Percentiles rank a stretch among this genome's conserved stretches.
These are phyloP conservation scores for Botryotinia globosa DNA, from an alignment of 2,329 filamentous ascomycete genomes.

Conservation along the genomic window DNA sequence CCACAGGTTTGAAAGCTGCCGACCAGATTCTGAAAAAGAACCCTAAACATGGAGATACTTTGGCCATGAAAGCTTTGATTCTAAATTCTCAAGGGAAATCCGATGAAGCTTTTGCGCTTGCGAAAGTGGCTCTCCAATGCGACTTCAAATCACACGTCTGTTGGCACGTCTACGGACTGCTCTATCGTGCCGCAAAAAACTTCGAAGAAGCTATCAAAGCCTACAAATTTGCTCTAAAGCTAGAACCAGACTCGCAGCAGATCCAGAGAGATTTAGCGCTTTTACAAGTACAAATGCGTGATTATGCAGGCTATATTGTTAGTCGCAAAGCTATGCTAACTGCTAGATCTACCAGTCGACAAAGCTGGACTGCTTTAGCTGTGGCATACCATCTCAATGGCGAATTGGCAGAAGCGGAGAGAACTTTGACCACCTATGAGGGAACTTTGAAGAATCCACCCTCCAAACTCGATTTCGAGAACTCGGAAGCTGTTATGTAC, in stretches of 20 bases:
- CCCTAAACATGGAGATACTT: conserved; percentile 94
- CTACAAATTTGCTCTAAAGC: conserved; percentile 89
- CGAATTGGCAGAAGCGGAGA: conserved; percentile 81
- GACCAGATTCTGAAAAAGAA: conserved; percentile 95
- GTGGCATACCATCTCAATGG: conserved; percentile 91
- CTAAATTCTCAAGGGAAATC: conserved; percentile 89
- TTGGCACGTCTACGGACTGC: conserved; percentile 97
- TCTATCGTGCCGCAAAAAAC: conserved; percentile 93
- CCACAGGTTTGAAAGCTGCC: conserved; percentile 78
- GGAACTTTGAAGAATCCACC: conserved; percentile 84
- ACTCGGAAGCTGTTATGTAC: conserved; percentile 91
- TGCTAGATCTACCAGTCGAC: conserved; percentile 73
- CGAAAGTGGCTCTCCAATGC: conserved; percentile 86
- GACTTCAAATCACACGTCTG: conserved; percentile 99
- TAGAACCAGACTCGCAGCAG: conserved; percentile 91
- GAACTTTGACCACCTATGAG: conserved; percentile 87
- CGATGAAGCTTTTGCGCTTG: conserved; percentile 90
- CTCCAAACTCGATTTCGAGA: conserved; percentile 76
- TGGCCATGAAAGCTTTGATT: conserved; percentile 98
- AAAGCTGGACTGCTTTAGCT: conserved; percentile 97
- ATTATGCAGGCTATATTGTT: conserved; percentile 89
- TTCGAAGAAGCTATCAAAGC: conserved; percentile 99
- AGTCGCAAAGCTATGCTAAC: conserved; percentile 87
- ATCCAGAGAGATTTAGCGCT: conserved; percentile 93
- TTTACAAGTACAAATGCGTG: conserved; percentile 93